These are phyloP conservation scores for Tulasnella sp. DNA, from an alignment of 768 basidiomycete genomes.

Conservation along the genomic window DNA sequence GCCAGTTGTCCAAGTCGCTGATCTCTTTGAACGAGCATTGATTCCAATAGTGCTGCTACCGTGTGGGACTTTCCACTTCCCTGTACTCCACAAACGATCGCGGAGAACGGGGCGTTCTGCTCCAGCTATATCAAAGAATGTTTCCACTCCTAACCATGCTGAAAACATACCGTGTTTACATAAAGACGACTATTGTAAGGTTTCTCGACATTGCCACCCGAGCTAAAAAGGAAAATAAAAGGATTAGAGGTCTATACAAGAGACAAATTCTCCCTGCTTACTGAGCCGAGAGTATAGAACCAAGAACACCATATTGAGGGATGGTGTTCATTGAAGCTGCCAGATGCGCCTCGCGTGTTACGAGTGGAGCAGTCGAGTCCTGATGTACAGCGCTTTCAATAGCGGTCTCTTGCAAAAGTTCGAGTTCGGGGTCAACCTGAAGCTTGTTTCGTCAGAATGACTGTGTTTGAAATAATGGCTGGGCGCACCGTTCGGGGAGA, in stretches of 20 bases:
- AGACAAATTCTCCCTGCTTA: conserved; percentile 22
- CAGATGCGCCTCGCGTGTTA: conserved; percentile 11
- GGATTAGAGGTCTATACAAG: not conserved
- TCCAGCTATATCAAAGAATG: too few species aligned
- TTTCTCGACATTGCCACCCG: conserved; percentile 25
- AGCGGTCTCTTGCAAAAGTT: too few species aligned
- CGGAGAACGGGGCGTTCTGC: conserved; percentile 14
- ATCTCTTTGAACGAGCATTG: conserved; percentile 9
- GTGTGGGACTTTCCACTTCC: conserved; percentile 15
- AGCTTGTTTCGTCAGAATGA: too few species aligned
- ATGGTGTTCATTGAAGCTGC: not conserved
- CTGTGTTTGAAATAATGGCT: too few species aligned
- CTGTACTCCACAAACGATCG: conserved; percentile 14
- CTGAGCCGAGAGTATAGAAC: conserved; percentile 36
- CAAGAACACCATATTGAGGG: conserved; percentile 54
- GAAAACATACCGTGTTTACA: conserved; percentile 61
- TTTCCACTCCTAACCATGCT: too few species aligned
- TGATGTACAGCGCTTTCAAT: too few species aligned
- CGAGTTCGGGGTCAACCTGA: too few species aligned
- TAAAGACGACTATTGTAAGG: conserved; percentile 44
- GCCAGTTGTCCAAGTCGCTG: not conserved
- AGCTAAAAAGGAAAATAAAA: conserved; percentile 22
- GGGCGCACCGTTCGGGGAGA: too few species aligned
- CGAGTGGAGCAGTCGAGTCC: conserved; percentile 6
- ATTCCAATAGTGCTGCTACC: conserved; percentile 8